Evolutionary conservation across 2,329 filamentous ascomycete species (phyloP), one percentile per base, ranked within the genome.

Genomic region (Volutella citrinella): DNA sequence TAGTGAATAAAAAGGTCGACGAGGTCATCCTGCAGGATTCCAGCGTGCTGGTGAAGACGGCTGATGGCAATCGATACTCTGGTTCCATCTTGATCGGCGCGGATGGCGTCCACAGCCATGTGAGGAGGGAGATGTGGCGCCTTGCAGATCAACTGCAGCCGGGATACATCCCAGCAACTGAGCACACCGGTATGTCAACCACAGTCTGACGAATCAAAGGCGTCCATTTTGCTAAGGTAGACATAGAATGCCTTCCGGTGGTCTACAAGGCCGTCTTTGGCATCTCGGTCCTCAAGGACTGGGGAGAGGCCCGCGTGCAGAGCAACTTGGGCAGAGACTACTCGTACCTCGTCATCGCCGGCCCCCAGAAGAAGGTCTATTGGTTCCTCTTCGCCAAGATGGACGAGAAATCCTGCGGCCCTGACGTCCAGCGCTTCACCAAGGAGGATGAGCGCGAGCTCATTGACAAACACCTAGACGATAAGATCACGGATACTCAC

Each of bases 31-130:
- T 38, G 1, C 23, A 27, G 2, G 20, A 32, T 4, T 22, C 38
- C 4, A 32, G 42, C 5, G 48, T 62, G 6, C 36, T 40, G 1
- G 64, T 66, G 0, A 42, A 27, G 3, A 61, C 57, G 2, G 29
- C 36, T 4, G 54, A 61, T 16, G 64, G 64, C 6, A 36, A 43
- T 1, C 29, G 33, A 0, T 57, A 55, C 27, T 32, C 41, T 1
- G 63, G 59, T 1, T 45, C 55, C 16, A 39, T 68, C 2, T 43
- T 67, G 6, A 46, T 67, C 5, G 63, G 64, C 7, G 56, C 60
- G 6, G 65, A 68, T 34, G 64, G 66, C 11, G 52, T 67, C 12
- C 55, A 65, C 37, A 67, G 64, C 46, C 36, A 41, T 3, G 49
- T 63, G 5, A 46, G 66, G 13, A 32, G 45, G 7, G 53, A 59